Percentiles rank a stretch among this genome's conserved stretches.
phyloP scores from a whole-genome alignment of 176 grass and related monocot species.

The Typha latifolia region DNA sequence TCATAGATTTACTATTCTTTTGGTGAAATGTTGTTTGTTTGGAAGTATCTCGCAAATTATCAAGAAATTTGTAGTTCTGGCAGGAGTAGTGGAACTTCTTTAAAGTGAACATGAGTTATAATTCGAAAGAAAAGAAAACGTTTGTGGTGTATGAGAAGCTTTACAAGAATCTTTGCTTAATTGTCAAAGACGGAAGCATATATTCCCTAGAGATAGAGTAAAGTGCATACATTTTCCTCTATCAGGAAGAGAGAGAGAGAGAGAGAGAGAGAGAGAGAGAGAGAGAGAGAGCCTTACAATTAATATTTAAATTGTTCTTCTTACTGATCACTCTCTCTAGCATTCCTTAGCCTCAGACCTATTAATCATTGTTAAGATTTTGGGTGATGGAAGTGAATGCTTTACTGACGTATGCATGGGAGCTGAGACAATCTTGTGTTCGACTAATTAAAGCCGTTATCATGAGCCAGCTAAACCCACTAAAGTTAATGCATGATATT shows the following conservation, averaged over 20 bases:
- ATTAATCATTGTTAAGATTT: not conserved
- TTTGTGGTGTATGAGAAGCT: conserved; percentile 36
- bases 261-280: not conserved
- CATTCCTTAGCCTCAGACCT: not conserved
- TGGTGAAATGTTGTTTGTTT: too few relatives aligned
- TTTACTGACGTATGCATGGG: conserved; percentile 5
- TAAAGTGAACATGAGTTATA: not conserved
- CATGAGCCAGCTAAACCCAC: too few relatives aligned
- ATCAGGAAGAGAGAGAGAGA: not conserved
- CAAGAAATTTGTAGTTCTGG: too few relatives aligned
- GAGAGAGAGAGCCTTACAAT: conserved; percentile 10
- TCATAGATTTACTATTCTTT: too few relatives aligned
- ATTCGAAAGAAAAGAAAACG: not conserved
- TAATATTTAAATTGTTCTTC: not conserved
- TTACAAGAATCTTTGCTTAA: conserved; percentile 91
- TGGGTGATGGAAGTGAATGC: not conserved
- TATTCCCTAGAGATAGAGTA: conserved; percentile 71
- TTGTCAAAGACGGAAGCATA: conserved; percentile 79
- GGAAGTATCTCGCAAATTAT: too few relatives aligned
- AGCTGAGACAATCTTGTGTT: conserved; percentile 32
- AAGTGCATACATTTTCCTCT: conserved; percentile 8
- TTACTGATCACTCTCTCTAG: not conserved
- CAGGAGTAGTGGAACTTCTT: not conserved
- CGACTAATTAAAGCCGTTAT: conserved; percentile 34
- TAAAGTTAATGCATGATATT: not conserved